Evolutionary conservation across 805 yeast genomes (phyloP).

Genomic region (Wickerhamomyces bisporus): DNA sequence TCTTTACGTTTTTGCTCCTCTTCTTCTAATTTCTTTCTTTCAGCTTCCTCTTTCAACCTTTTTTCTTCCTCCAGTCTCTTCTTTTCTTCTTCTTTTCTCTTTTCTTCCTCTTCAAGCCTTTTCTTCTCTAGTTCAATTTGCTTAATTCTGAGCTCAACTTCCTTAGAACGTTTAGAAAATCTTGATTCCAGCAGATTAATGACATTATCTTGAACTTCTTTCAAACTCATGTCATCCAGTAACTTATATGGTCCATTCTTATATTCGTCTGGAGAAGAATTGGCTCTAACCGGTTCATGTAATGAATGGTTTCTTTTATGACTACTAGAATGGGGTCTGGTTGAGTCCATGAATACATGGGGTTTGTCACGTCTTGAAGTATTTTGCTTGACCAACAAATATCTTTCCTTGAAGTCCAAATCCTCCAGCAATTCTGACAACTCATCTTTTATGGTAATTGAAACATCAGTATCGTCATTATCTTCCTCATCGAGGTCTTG

Average conservation of each 20-base stretch:
- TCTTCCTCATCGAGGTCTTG: neutral
- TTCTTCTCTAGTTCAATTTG: slow-evolving; percentile 12
- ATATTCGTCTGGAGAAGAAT: too few species aligned
- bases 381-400: slow-evolving; percentile 8
- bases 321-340: too few species aligned
- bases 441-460: neutral
- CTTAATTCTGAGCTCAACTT: slow-evolving; percentile 12
- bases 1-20: slow-evolving; percentile 12
- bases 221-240: neutral
- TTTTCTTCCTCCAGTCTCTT: slow-evolving; percentile 14
- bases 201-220: slow-evolving; percentile 4
- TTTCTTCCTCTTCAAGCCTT: slow-evolving; percentile 9
- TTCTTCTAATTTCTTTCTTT: slow-evolving; percentile 10
- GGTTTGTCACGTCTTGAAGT: neutral
- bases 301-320: too few species aligned
- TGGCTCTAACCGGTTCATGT: too few species aligned
- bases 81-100: slow-evolving; percentile 16
- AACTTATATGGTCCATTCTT: too few species aligned
- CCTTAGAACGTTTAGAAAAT: slow-evolving; percentile 4
- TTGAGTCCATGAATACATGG: too few species aligned
- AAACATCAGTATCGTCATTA: neutral
- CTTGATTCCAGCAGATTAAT: slow-evolving; percentile 12
- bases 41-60: slow-evolving; percentile 6
- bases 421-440: slow-evolving; percentile 16
- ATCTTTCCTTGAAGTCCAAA: slow-evolving; percentile 14